Evolutionary conservation across 495 filamentous ascomycete genomes (phyloP).

Genomic region (Aspergillus avenaceus): DNA sequence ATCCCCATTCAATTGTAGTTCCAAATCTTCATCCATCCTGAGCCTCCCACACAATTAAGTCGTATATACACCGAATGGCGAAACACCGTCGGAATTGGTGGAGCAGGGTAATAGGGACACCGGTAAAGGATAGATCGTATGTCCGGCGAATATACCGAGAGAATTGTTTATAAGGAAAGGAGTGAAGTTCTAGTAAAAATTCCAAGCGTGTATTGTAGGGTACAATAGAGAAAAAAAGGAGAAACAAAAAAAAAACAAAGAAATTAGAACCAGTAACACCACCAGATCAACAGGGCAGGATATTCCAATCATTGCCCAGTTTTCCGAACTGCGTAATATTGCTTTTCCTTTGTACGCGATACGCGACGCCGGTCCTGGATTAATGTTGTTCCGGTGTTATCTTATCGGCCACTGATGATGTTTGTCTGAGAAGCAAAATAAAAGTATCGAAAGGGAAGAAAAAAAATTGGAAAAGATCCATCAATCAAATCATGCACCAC

Average conservation of each 20-base stretch:
- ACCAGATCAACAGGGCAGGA: not conserved
- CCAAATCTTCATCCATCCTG: slow-evolving; percentile 2
- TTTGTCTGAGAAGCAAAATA: no score
- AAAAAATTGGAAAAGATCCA: not conserved
- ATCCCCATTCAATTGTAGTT: slow-evolving; percentile 6
- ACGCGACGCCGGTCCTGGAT: slow-evolving; percentile 6
- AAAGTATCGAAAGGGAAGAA: slow-evolving; percentile 4
- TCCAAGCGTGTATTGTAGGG: no score
- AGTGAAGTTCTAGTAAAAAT: no score
- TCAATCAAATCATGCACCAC: not conserved
- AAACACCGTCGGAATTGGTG: no score
- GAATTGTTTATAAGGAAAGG: no score
- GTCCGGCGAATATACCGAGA: no score
- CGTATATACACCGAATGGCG: no score
- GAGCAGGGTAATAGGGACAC: no score
- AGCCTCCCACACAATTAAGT: not conserved
- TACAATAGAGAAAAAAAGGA: not conserved
- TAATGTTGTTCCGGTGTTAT: slow-evolving; percentile 15
- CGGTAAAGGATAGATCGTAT: no score
- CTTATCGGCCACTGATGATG: no score
- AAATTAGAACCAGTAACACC: not conserved
- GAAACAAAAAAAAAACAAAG: not conserved
- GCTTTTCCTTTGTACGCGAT: not conserved
- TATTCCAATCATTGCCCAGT: not conserved
- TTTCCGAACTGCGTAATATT: slow-evolving; percentile 12